Evolutionary conservation across 1,284 basidiomycete species (phyloP).

Genomic region (Retiboletus flavoniger): DNA sequence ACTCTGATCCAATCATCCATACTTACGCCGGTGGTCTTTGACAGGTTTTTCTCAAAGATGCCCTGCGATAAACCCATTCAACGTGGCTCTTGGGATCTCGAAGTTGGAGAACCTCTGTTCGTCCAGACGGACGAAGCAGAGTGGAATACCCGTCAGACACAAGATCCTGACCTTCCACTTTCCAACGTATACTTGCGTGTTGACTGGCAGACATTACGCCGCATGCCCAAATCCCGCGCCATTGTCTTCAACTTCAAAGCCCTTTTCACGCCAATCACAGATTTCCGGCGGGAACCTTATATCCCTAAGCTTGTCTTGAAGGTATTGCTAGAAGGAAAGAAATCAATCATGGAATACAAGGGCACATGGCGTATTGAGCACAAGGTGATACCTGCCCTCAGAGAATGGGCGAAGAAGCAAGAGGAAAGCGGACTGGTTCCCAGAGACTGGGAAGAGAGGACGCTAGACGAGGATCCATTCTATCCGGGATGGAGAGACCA

Average conservation of each 20-base stretch:
- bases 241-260: conserved; percentile 55
- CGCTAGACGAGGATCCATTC: conserved; percentile 49
- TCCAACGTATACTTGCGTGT: conserved; percentile 47
- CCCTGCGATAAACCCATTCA: conserved; percentile 48
- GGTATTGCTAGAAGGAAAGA: conserved; percentile 40
- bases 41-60: conserved; percentile 49
- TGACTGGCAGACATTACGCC: conserved; percentile 54
- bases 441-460: conserved; percentile 45
- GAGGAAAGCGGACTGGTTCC: conserved; percentile 46
- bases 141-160: conserved; percentile 34
- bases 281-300: conserved; percentile 45
- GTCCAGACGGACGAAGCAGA: conserved; percentile 39
- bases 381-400: conserved; percentile 44
- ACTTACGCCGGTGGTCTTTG: background rate
- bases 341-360: conserved; percentile 44
- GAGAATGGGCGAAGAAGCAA: conserved; percentile 46
- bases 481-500: conserved; percentile 44
- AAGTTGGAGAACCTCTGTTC: conserved; percentile 47
- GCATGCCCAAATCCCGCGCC: conserved; percentile 44
- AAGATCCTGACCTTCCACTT: conserved; percentile 37
- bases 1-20: background rate
- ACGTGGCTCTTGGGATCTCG: conserved; percentile 50
- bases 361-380: conserved; percentile 42
- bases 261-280: conserved; percentile 47
- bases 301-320: conserved; percentile 46